A percentile compares a stretch with the other conserved stretches of the same genome.
Conservation (phyloP, 1,139 yeast genomes). For the Protomyces macrosporus region DNA sequence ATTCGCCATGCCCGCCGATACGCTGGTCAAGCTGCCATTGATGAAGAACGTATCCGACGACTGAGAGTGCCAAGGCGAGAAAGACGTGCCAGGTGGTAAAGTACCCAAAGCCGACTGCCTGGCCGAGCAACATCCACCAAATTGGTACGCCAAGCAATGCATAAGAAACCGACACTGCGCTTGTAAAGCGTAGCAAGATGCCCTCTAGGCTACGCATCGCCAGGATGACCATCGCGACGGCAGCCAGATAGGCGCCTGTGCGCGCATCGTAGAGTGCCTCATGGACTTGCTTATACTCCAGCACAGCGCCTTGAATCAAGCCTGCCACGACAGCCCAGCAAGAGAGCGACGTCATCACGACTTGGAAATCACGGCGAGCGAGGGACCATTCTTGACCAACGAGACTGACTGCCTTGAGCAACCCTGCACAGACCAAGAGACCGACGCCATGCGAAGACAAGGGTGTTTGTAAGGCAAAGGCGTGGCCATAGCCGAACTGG, state of each 20-base stretch:
- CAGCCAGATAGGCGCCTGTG: not conserved
- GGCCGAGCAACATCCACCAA: not conserved
- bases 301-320: not conserved
- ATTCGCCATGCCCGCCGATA: not conserved
- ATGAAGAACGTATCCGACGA: not conserved
- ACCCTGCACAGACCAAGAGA: not conserved
- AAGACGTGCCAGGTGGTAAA: not conserved
- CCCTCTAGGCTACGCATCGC: not conserved
- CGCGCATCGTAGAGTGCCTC: not conserved
- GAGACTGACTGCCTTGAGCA: not conserved
- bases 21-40: not conserved
- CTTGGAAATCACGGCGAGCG: not conserved
- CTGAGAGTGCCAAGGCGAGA: not conserved
- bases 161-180: not conserved
- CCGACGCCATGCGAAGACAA: not conserved
- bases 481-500: not conserved
- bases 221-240: not conserved
- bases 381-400: not conserved
- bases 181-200: not conserved
- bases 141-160: not conserved
- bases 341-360: not conserved
- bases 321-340: not conserved
- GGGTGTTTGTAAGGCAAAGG: not conserved
- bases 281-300: not conserved
- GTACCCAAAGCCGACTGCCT: not conserved